Percentiles rank a stretch among this genome's conserved stretches.
Evolutionary conservation across 805 yeast genomes (phyloP).

Genomic region (Pichia pseudocactophila): DNA sequence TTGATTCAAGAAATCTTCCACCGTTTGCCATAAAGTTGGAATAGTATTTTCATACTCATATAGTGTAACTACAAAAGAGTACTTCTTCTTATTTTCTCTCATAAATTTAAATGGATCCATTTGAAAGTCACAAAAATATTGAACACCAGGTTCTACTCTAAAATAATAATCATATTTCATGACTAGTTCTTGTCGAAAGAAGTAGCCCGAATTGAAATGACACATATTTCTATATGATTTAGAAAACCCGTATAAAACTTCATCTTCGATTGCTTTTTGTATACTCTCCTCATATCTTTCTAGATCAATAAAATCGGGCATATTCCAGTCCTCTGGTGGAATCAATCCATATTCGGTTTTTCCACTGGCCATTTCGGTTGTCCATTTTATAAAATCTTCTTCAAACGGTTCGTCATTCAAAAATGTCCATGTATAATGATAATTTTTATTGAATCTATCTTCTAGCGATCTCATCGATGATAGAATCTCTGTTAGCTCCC

Average conservation of each 20-base stretch:
- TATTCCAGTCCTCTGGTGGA: slow-evolving; percentile 66
- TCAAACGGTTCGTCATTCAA: slow-evolving; percentile 66
- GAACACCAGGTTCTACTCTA: slow-evolving; percentile 91
- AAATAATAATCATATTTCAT: slow-evolving; percentile 80
- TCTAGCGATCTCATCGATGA: slow-evolving; percentile 69
- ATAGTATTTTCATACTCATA: slow-evolving; percentile 81
- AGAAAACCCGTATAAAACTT: slow-evolving; percentile 57
- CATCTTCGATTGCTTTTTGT: slow-evolving; percentile 33
- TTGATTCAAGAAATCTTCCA: slow-evolving; percentile 50
- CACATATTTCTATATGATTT: slow-evolving; percentile 87
- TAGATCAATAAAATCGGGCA: slow-evolving; percentile 63
- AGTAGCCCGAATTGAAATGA: slow-evolving; percentile 85
- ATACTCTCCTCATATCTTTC: slow-evolving; percentile 41
- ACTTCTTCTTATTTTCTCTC: slow-evolving; percentile 67
- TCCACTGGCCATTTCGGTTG: slow-evolving; percentile 59
- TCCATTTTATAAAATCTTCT: slow-evolving; percentile 50
- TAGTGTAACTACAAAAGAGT: slow-evolving; percentile 80
- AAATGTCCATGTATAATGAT: slow-evolving; percentile 71
- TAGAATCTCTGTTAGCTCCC: slow-evolving; percentile 68
- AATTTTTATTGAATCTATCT: slow-evolving; percentile 61
- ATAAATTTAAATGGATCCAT: slow-evolving; percentile 81
- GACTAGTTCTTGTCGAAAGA: slow-evolving; percentile 70
- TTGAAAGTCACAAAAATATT: slow-evolving; percentile 79
- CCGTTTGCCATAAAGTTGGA: slow-evolving; percentile 73
- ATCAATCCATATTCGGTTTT: slow-evolving; percentile 56